Evolutionary conservation across 106 monocot species (phyloP).

Genomic region (Acorus calamus): DNA sequence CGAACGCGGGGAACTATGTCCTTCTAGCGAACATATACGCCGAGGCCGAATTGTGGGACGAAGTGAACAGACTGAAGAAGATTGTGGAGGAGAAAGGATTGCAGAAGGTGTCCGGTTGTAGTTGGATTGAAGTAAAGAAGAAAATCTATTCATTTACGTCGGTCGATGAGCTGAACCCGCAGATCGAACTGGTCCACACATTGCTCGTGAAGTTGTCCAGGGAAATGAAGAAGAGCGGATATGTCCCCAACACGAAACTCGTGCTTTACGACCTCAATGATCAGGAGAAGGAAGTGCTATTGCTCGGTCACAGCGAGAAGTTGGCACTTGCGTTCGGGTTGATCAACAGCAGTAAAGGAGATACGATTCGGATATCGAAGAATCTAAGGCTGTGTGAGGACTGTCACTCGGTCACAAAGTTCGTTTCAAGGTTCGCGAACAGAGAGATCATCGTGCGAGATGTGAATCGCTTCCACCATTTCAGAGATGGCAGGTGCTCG

Average conservation of each 20-base stretch:
- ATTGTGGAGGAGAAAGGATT: slow-evolving; percentile 27
- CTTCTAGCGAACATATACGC: slow-evolving; percentile 53
- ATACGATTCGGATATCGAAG: slow-evolving; percentile 57
- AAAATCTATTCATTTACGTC: slow-evolving; percentile 39
- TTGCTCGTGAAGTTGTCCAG: slow-evolving; percentile 27
- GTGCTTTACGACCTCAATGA: slow-evolving; percentile 53
- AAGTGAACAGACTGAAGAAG: slow-evolving; percentile 33
- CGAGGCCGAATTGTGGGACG: slow-evolving; percentile 39
- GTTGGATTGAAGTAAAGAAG: slow-evolving; percentile 56
- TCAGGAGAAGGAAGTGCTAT: slow-evolving; percentile 47
- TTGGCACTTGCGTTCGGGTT: slow-evolving; percentile 65
- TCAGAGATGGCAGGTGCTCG: slow-evolving; percentile 55
- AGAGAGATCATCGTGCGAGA: slow-evolving; percentile 65
- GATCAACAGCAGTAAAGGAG: slow-evolving; percentile 37
- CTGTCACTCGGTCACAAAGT: slow-evolving; percentile 66
- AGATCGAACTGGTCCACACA: slow-evolving; percentile 45
- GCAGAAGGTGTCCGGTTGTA: slow-evolving; percentile 51
- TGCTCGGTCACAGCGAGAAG: slow-evolving; percentile 75
- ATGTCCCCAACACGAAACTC: slow-evolving; percentile 43
- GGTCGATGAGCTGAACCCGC: slow-evolving; percentile 36
- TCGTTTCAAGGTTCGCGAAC: slow-evolving; percentile 48
- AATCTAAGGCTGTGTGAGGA: slow-evolving; percentile 73
- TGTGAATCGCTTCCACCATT: slow-evolving; percentile 65
- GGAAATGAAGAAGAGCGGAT: slow-evolving; percentile 48
- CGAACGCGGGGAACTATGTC: slow-evolving; percentile 66